Percentiles rank a stretch among this genome's conserved stretches.
phyloP scores from a whole-genome alignment of 2,329 filamentous ascomycete species.

The Trichophyton rubrum region DNA sequence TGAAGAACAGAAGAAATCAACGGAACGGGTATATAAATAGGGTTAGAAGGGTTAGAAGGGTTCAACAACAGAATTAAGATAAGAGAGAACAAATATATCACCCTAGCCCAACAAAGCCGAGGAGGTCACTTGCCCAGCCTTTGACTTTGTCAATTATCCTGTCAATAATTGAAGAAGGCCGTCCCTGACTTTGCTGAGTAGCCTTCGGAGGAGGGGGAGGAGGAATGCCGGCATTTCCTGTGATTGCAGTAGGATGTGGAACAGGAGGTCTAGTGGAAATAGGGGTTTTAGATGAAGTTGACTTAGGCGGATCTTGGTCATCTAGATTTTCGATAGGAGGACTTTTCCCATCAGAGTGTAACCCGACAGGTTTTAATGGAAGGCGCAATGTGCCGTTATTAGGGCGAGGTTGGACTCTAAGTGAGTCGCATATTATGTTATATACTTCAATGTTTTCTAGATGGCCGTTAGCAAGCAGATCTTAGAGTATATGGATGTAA shows the following conservation, averaged over 20 bases:
- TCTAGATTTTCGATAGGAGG: constrained; percentile 22
- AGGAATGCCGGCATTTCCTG: constrained; percentile 3
- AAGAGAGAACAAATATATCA: no score
- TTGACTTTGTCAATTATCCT: constrained; percentile 25
- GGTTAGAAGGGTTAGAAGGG: not conserved
- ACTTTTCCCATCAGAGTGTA: constrained; percentile 31
- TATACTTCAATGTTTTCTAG: constrained; percentile 89
- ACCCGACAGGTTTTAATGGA: constrained; percentile 33
- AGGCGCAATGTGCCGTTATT: constrained; percentile 74
- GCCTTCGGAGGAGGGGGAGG: constrained; percentile 3
- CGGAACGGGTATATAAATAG: not conserved
- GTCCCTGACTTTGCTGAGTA: constrained; percentile 13
- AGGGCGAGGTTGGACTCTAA: constrained; percentile 57
- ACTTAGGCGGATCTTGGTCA: constrained; percentile 13
- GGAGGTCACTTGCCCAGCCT: constrained; percentile 24
- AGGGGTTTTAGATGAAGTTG: not conserved
- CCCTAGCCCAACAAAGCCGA: not conserved
- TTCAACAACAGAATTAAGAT: not conserved
- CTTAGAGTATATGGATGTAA: not conserved
- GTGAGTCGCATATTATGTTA: constrained; percentile 81
- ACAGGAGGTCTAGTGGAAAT: not conserved
- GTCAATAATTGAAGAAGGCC: constrained; percentile 24
- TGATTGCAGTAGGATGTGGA: not conserved
- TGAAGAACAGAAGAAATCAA: not conserved
- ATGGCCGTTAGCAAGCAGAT: constrained; percentile 11